These are phyloP conservation scores for Tylopilus felleus DNA, from an alignment of 768 basidiomycete species.

Conservation along the genomic window DNA sequence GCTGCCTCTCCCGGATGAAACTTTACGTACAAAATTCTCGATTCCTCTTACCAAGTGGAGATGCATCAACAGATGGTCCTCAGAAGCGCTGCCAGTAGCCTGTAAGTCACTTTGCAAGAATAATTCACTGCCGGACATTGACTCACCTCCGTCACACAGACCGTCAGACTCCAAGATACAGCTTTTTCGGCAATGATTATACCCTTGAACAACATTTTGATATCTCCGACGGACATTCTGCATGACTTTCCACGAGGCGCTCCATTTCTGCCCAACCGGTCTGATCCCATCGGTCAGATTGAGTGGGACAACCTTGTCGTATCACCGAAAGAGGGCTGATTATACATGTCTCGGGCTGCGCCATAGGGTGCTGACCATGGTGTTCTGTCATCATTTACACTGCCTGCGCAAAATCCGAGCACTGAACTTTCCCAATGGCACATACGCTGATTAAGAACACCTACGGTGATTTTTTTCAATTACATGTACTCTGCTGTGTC, in stretches of 20 bases:
- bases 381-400: constrained; percentile 9
- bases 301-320: constrained; percentile 8
- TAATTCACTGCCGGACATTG: not conserved
- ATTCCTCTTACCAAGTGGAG: not conserved
- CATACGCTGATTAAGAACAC: constrained; percentile 1
- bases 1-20: too few species aligned
- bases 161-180: not conserved
- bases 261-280: not conserved
- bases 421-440: not conserved
- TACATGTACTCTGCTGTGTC: constrained; percentile 11
- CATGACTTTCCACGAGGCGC: constrained; percentile 2
- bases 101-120: not conserved
- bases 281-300: not conserved
- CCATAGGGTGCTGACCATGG: constrained; percentile 4
- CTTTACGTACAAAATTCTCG: not conserved
- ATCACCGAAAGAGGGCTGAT: constrained; percentile 2
- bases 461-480: constrained; percentile 11
- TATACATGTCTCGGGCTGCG: constrained; percentile 8
- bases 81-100: not conserved
- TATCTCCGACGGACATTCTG: not conserved
- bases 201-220: not conserved
- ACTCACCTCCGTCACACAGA: not conserved
- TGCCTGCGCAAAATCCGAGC: constrained; percentile 11
- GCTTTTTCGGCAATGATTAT: not conserved
- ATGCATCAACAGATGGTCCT: not conserved